Conservation (phyloP, 768 basidiomycete species). For the Tubosaeta brunneosetosa region DNA sequence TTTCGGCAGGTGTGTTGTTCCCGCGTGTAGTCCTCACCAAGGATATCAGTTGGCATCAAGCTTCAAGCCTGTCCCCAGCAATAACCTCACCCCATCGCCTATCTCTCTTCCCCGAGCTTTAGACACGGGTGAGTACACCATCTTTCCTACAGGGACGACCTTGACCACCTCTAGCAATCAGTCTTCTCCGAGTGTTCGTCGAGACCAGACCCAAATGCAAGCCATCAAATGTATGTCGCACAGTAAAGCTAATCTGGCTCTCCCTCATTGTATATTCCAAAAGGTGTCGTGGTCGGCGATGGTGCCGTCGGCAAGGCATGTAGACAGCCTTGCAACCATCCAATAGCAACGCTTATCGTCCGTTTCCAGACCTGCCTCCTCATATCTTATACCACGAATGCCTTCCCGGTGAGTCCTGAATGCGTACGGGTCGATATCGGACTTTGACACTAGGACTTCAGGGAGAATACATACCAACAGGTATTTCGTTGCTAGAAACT, state of each 20-base stretch:
- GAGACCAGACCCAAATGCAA: conserved; percentile 53
- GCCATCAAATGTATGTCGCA: conserved; percentile 80
- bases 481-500: conserved; percentile 34
- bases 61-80: conserved; percentile 14
- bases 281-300: conserved; percentile 97
- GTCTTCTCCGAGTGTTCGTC: conserved; percentile 7
- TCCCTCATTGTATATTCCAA: conserved; percentile 29
- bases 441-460: conserved; percentile 31
- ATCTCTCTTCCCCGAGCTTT: neutral
- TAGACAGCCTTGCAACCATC: conserved; percentile 10
- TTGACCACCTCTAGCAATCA: conserved; percentile 16
- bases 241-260: conserved; percentile 8
- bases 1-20: conserved; percentile 12
- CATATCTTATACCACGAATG: conserved; percentile 99
- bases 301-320: conserved; percentile 96
- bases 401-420: conserved; percentile 72
- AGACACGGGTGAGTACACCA: conserved; percentile 4
- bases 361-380: conserved; percentile 84
- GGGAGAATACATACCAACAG: conserved; percentile 97
- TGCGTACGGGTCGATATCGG: conserved; percentile 10
- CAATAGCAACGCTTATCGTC: conserved; percentile 12
- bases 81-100: neutral
- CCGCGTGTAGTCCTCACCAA: conserved; percentile 20
- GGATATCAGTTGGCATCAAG: conserved; percentile 28
- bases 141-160: conserved; percentile 1